Evolutionary conservation across 2,329 filamentous ascomycete genomes (phyloP).

Genomic region (Penicillium hesseltinei): DNA sequence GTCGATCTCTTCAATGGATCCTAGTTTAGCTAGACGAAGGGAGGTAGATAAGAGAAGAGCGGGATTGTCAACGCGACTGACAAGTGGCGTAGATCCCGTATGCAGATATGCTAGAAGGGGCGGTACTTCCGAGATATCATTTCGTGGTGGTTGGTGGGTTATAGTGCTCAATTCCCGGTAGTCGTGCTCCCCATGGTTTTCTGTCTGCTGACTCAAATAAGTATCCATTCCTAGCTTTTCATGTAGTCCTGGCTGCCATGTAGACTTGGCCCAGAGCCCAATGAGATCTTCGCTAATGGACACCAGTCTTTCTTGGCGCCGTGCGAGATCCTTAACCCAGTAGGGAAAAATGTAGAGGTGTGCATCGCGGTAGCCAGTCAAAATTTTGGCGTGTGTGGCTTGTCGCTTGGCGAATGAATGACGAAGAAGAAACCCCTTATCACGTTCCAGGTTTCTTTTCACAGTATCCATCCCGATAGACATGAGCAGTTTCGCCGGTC

Average conservation of each 20-base stretch:
- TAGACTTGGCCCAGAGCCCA: neutral
- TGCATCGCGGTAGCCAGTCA: conserved; percentile 1
- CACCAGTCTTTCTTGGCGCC: neutral
- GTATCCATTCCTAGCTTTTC: neutral
- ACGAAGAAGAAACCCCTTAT: neutral
- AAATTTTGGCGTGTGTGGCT: neutral
- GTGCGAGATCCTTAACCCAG: neutral
- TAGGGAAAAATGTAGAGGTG: conserved; percentile 4
- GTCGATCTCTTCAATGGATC: neutral
- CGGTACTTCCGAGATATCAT: neutral
- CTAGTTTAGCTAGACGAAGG: conserved; percentile 1
- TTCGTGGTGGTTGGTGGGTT: neutral
- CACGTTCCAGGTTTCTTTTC: neutral
- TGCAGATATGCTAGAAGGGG: neutral
- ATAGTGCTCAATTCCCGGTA: neutral
- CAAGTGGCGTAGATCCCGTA: neutral
- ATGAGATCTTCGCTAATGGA: conserved; percentile 1
- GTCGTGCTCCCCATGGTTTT: neutral
- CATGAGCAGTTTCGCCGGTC: neutral
- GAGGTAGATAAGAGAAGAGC: neutral
- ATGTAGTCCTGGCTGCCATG: neutral
- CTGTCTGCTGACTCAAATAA: neutral
- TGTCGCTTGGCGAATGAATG: neutral
- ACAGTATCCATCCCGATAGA: neutral
- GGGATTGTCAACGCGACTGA: neutral